phyloP scores from a whole-genome alignment of 352 stramenopile species.

The Pythium rhizo-oryzae region DNA sequence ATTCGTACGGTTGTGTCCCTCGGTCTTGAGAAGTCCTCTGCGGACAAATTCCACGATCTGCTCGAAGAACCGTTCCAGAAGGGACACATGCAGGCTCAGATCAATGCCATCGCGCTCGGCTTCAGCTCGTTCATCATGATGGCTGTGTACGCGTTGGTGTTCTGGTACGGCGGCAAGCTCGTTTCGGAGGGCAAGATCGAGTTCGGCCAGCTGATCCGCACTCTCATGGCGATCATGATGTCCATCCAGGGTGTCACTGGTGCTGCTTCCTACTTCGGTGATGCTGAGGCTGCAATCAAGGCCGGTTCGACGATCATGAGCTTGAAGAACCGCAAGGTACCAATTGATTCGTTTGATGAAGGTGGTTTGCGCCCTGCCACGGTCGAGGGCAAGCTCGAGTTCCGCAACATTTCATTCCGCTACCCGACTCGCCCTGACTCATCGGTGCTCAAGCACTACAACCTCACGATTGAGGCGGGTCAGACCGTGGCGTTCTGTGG shows the following conservation, averaged over 20 bases:
- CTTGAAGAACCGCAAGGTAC: conserved; percentile 31
- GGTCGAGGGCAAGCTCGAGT: conserved; percentile 45
- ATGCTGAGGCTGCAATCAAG: conserved; percentile 44
- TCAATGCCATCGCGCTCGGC: conserved; percentile 43
- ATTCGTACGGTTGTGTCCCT: conserved; percentile 40
- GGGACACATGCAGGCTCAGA: conserved; percentile 25
- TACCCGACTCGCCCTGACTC: conserved; percentile 70
- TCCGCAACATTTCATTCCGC: conserved; percentile 67
- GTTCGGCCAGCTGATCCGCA: conserved; percentile 39
- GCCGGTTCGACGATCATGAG: conserved; percentile 32
- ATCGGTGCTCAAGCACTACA: conserved; percentile 80
- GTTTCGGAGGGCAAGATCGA: conserved; percentile 33
- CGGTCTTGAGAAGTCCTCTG: conserved; percentile 24
- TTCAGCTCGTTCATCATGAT: conserved; percentile 61
- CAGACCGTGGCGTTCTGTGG: conserved; percentile 64
- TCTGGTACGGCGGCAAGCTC: conserved; percentile 50
- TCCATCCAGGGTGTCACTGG: conserved; percentile 27
- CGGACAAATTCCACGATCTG: conserved; percentile 22
- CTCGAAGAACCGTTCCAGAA: conserved; percentile 29
- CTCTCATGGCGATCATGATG: conserved; percentile 46
- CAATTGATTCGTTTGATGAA: conserved; percentile 42
- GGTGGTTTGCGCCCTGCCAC: conserved; percentile 18
- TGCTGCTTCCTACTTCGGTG: conserved; percentile 61
- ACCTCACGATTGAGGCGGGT: conserved; percentile 69
- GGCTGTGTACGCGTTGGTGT: conserved; percentile 41